A percentile compares a stretch with the other conserved stretches of the same genome.
Evolutionary conservation across 2,329 filamentous ascomycete genomes (phyloP).

Genomic region (Xylariaceae sp.): DNA sequence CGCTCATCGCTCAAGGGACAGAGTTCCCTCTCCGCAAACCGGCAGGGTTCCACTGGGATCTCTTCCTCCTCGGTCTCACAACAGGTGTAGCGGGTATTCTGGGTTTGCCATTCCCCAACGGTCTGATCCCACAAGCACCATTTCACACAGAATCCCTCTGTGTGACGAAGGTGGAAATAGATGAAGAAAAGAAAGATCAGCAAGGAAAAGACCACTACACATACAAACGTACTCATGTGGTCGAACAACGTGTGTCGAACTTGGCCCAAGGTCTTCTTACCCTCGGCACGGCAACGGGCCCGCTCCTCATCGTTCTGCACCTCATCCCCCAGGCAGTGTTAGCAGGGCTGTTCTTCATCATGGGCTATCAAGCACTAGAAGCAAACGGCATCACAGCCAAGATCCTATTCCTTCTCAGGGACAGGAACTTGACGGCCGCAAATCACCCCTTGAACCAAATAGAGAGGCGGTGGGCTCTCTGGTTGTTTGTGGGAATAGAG

Average conservation of each 20-base stretch:
- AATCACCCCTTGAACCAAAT: slow-evolving; percentile 60
- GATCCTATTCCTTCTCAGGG: slow-evolving; percentile 66
- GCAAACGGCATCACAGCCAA: slow-evolving; percentile 77
- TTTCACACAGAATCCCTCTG: slow-evolving; percentile 80
- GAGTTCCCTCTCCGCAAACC: slow-evolving; percentile 80
- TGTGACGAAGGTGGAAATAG: slow-evolving; percentile 56
- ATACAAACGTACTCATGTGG: slow-evolving; percentile 58
- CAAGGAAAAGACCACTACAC: slow-evolving; percentile 55
- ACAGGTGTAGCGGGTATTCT: slow-evolving; percentile 73
- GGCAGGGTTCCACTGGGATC: slow-evolving; percentile 81
- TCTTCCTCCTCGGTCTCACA: slow-evolving; percentile 76
- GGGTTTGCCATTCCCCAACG: slow-evolving; percentile 78
- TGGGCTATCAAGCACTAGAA: slow-evolving; percentile 76
- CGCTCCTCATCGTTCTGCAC: slow-evolving; percentile 70
- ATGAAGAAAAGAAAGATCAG: slow-evolving; percentile 51
- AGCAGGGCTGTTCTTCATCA: slow-evolving; percentile 79
- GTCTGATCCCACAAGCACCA: slow-evolving; percentile 78
- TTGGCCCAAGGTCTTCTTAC: slow-evolving; percentile 75
- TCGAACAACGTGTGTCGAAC: slow-evolving; percentile 78
- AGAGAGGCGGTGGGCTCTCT: slow-evolving; percentile 62
- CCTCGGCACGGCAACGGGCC: slow-evolving; percentile 74
- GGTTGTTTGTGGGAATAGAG: slow-evolving; percentile 68
- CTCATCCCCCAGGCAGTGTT: slow-evolving; percentile 78
- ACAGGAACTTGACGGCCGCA: slow-evolving; percentile 58
- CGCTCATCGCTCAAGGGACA: slow-evolving; percentile 77